Evolutionary conservation across 805 yeast species (phyloP).

Genomic region (Yamadazyma kitorensis): DNA sequence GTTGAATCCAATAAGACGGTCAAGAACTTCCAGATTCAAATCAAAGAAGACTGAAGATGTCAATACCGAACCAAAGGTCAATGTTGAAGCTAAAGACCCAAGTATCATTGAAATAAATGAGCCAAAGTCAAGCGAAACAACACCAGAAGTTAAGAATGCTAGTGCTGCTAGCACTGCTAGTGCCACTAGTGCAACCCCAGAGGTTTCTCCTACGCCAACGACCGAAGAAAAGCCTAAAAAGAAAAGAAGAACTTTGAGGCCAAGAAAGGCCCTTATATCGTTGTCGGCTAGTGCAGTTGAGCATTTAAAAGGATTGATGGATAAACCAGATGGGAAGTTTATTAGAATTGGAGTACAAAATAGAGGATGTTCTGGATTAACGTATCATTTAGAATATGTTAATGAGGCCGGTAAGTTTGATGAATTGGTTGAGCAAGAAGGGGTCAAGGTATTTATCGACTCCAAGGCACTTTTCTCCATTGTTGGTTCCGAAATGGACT

Average conservation of each 20-base stretch:
- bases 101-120: background rate
- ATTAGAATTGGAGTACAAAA: constrained; percentile 93
- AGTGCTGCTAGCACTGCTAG: constrained; percentile 6
- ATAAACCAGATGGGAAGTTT: constrained; percentile 83
- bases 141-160: background rate
- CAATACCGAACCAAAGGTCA: constrained; percentile 2
- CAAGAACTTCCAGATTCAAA: constrained; percentile 29
- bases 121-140: background rate
- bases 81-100: background rate
- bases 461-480: constrained; percentile 94
- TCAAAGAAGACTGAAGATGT: constrained; percentile 3
- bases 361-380: constrained; percentile 94
- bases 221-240: constrained; percentile 14
- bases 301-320: constrained; percentile 65
- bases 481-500: constrained; percentile 98
- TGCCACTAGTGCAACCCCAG: constrained; percentile 6
- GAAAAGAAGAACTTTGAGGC: constrained; percentile 66
- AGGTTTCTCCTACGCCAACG: constrained; percentile 3
- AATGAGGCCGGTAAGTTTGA: constrained; percentile 91
- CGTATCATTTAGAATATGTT: constrained; percentile 90
- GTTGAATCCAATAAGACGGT: constrained; percentile 23
- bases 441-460: constrained; percentile 87
- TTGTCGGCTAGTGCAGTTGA: constrained; percentile 70
- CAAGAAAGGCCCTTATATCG: constrained; percentile 87
- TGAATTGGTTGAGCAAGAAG: constrained; percentile 90